Evolutionary conservation across 371 early-diverging fungal genomes (phyloP), one percentile per base, ranked within the genome.

Genomic region (Blakeslea trispora): DNA sequence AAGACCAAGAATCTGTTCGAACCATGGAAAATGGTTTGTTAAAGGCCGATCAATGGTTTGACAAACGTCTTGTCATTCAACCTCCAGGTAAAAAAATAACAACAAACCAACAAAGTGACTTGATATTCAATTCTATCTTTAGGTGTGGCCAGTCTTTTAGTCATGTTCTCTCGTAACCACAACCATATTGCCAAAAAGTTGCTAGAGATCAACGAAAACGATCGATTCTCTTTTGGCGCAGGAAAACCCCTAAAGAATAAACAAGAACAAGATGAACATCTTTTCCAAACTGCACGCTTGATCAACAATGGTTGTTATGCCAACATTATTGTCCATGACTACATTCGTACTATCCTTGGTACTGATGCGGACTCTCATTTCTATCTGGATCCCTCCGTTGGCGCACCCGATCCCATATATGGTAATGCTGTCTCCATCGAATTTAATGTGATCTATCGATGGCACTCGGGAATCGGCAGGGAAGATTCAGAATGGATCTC

Each of bases 361-460:
- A 63, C 69, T 0, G 60, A 35, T 40, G 64, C 65, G 13, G 62
- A 68, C 41, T 66, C 75, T 3, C 61, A 74, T 43, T 69, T 68
- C 39, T 35, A 63, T 0, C 46, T 80, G 18, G 66, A 77, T 51
- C 75, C 76, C 0, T 53, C 72, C 15, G 49, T 50, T 1, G 45
- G 44, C 1, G 67, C 69, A 0, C 42, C 49, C 4, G 46, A 58
- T 6, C 74, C 79, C 1, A 39, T 71, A 5, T 63, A 67, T 37
- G 83, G 83, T 22, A 82, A 82, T 41, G 65, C 68, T 11, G 76
- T 81, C 9, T 77, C 78, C 0, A 64, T 81, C 14, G 83, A 82
- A 34, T 82, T 82, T 54, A 77, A 75, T 41, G 51, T 57, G 5
- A 59, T 79, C 15, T 82, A 82, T 43, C 68, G 81, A 21, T 82